Percentiles rank a stretch among this genome's conserved stretches.
phyloP scores from a whole-genome alignment of 768 basidiomycete species.

The Phaeotremella fagi region DNA sequence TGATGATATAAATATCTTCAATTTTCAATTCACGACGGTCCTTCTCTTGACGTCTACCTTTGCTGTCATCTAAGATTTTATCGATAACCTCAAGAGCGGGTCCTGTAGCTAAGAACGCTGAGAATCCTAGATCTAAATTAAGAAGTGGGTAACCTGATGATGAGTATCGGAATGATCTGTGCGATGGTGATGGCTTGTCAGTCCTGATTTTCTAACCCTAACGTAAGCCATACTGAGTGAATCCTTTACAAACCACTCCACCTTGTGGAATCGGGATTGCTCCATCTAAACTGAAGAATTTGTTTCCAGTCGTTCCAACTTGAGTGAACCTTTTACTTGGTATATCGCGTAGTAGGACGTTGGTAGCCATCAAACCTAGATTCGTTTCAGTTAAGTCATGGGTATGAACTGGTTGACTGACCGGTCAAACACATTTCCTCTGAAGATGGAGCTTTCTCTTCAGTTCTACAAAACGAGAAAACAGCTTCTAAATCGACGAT shows the following conservation, averaged over 20 bases:
- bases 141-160: slow-evolving; percentile 38
- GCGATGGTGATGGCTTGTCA: neutral
- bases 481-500: slow-evolving; percentile 37
- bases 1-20: slow-evolving; percentile 21
- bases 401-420: slow-evolving; percentile 6
- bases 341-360: slow-evolving; percentile 46
- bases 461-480: slow-evolving; percentile 34
- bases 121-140: slow-evolving; percentile 46
- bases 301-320: slow-evolving; percentile 43
- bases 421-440: slow-evolving; percentile 39
- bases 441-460: slow-evolving; percentile 12
- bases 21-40: slow-evolving; percentile 12
- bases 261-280: slow-evolving; percentile 41
- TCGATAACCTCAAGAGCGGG: slow-evolving; percentile 41
- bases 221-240: slow-evolving; percentile 40
- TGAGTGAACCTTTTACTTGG: slow-evolving; percentile 36
- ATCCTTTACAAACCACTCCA: slow-evolving; percentile 45
- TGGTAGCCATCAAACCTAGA: slow-evolving; percentile 41
- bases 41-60: slow-evolving; percentile 1
- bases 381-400: neutral
- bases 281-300: slow-evolving; percentile 42
- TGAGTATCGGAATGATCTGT: slow-evolving; percentile 45
- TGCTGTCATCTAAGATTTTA: slow-evolving; percentile 28
- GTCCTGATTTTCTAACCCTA: neutral
- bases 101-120: slow-evolving; percentile 44